Base-by-base conservation (phyloP, 306 rosid species). In the Fragaria nilgerrensis region DNA sequence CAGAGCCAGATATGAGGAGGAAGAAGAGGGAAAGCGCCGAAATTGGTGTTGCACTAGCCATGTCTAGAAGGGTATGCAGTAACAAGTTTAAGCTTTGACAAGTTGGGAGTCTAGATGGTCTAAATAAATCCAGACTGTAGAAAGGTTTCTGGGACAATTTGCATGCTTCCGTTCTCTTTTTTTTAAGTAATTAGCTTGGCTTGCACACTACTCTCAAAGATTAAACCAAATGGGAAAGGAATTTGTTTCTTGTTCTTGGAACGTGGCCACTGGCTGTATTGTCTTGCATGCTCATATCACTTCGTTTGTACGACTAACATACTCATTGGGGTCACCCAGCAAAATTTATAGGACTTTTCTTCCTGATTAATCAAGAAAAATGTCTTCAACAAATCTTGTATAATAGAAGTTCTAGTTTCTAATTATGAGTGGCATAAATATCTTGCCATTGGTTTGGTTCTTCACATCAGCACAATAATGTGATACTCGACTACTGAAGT, bases 181-280 rank as follows among this genome's bases (percentile, higher is more conserved):
- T 43, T 1, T 2, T 34, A 11, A n/a, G 37, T 73, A 25, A 8
- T 27, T 39, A 37, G 44, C 65, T 72, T 72, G 65, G 39, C 76
- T 72, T 52, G 76, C 65, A 72, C 32, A 32, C 5, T 61, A 37
- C 36, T 8, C 53, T 34, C 22, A 22, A 13, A 25, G 53, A 73
- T 27, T 22, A 17, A 44, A 15, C 36, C 39, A 7, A 25, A 73
- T 55, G 66, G 67, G 50, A 37, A 52, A 9, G 50, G 52, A 3
- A 37, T 55, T 32, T 64, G 44, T 7, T 34, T 62, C 67, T 29
- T 62, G 20, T 63, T 63, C 7, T 64, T 14, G 7, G 69, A 64
- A 64, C 69, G 45, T 64, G 69, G 70, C 70, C 45, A 14, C 37
- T 39, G 52, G 68, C 39, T 56, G 66, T 73, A 55, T n/a, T 34